A percentile compares a stretch with the other conserved stretches of the same genome.
Evolutionary conservation across 192 early-diverging fungal species (phyloP).

Genomic region (Coemansia sp.): DNA sequence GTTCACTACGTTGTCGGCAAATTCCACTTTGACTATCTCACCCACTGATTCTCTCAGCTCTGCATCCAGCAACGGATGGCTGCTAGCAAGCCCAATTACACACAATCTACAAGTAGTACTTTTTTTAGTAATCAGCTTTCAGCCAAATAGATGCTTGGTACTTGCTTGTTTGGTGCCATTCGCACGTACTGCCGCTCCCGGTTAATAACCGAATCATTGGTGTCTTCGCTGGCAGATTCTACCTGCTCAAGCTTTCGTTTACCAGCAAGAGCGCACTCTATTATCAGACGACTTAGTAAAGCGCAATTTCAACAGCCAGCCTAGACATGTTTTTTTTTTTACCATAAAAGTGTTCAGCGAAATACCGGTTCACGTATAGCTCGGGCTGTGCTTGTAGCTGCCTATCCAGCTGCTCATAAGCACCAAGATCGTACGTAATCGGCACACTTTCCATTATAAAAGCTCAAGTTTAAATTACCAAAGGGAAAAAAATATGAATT

Average conservation of each 20-base stretch:
- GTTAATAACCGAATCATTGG: not conserved
- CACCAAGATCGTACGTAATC: conserved; percentile 33
- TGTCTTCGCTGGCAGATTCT: not conserved
- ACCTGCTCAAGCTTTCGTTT: conserved; percentile 35
- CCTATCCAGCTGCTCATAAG: conserved; percentile 27
- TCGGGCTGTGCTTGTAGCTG: conserved; percentile 12
- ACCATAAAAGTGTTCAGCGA: conserved; percentile 24
- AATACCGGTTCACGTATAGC: conserved; percentile 32
- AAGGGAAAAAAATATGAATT: not conserved
- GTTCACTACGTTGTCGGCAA: conserved; percentile 18
- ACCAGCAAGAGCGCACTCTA: conserved; percentile 12
- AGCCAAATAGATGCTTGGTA: not conserved
- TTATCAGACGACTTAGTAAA: not conserved
- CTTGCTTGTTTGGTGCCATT: conserved; percentile 40
- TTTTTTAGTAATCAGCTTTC: too few relatives aligned
- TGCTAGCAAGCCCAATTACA: conserved; percentile 23
- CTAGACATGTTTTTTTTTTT: not conserved
- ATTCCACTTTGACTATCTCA: conserved; percentile 17
- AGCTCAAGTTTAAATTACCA: not conserved
- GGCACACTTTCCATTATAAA: not conserved
- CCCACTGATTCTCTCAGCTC: conserved; percentile 5
- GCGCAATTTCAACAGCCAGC: not conserved
- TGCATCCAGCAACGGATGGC: conserved; percentile 30
- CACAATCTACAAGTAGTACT: conserved; percentile 21
- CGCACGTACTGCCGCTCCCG: conserved; percentile 40